Base-by-base conservation (phyloP, 73 alveolate genomes). In the Paramecium sonneborni region DNA sequence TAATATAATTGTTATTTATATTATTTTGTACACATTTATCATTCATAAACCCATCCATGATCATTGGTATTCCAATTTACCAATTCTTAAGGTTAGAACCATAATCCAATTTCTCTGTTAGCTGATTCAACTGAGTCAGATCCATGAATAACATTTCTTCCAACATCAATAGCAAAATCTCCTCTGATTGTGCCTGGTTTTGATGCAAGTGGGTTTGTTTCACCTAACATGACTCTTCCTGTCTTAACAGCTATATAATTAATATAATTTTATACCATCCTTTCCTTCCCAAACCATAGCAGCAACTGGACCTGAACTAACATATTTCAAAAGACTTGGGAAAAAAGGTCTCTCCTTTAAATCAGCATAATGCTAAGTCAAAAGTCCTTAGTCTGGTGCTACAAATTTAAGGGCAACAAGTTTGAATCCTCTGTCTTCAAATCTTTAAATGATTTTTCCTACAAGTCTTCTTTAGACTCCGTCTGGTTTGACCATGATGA, bases 101-200 rank as follows among this genome's bases (percentile, higher is more conserved):
- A 98, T 93, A 96, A 97, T 76, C 94, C 96, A 79, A 98, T 97
- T 93, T 98, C 99, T 85, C 95, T 95, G 91, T 96, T 94, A 86
- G 99, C 99, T 56, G 97, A 85, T 57, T 96, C 99, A 20, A 94
- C 99, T 35, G 98, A 84, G 95, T 98, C 99, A 79, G 98, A 95
- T 21, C 99, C 99, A 95, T 98, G 99, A 93, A 97, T 93, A 92
- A 98, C 94, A 93, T 98, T 98, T 94, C 99, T 94, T 86, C 99
- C 99, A 38, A 97, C 97, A 84, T 98, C 99, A 89, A 98, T 94
- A 92, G 97, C 92, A 93, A 92, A 95, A 94, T 98, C 99, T 35
- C 99, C 99, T 94, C 99, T 94, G 96, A 98, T 97, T 86, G 99
- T 96, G 76, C 99, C 99, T 62, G 99, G 99, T 93, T 93, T 95